These are phyloP conservation scores for Fusarium verrucosum DNA, from an alignment of 2,329 filamentous ascomycete genomes.

Conservation along the genomic window DNA sequence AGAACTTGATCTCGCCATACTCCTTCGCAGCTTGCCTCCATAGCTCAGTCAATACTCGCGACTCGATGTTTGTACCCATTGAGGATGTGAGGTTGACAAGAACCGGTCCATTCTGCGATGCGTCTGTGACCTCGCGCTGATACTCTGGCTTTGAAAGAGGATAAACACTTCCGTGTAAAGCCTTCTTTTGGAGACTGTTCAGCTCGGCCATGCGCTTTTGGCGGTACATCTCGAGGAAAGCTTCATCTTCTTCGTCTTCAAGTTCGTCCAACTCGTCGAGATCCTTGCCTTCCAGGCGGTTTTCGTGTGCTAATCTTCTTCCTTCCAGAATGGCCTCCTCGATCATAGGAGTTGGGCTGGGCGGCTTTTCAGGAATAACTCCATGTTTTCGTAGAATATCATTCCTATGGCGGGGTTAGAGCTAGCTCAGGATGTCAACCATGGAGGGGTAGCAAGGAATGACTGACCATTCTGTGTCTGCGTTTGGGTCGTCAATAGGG, in stretches of 20 bases:
- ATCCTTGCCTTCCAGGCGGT: constrained; percentile 91
- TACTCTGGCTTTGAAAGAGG: constrained; percentile 96
- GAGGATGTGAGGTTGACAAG: constrained; percentile 86
- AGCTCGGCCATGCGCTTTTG: constrained; percentile 89
- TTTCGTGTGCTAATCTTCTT: constrained; percentile 85
- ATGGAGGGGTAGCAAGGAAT: constrained; percentile 37
- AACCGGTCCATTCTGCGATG: constrained; percentile 73
- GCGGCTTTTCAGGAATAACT: constrained; percentile 96
- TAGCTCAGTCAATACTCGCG: constrained; percentile 80
- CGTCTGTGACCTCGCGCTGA: constrained; percentile 88
- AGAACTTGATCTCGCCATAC: constrained; percentile 97
- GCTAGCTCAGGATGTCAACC: neutral
- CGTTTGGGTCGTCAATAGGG: constrained; percentile 93
- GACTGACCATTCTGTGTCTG: constrained; percentile 94
- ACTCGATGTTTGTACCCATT: constrained; percentile 83
- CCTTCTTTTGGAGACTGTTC: constrained; percentile 75
- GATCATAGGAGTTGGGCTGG: constrained; percentile 93
- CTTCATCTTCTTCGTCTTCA: constrained; percentile 95
- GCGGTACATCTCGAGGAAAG: constrained; percentile 86
- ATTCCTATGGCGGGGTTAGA: constrained; percentile 72
- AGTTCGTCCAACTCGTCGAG: constrained; percentile 92
- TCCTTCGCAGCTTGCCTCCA: constrained; percentile 86
- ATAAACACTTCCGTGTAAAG: constrained; percentile 89
- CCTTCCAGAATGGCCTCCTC: constrained; percentile 92
- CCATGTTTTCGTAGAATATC: constrained; percentile 97